Evolutionary conservation across 176 grass and related monocot species (phyloP), one percentile per base, ranked within the genome.

Genomic region (Carex pumila): DNA sequence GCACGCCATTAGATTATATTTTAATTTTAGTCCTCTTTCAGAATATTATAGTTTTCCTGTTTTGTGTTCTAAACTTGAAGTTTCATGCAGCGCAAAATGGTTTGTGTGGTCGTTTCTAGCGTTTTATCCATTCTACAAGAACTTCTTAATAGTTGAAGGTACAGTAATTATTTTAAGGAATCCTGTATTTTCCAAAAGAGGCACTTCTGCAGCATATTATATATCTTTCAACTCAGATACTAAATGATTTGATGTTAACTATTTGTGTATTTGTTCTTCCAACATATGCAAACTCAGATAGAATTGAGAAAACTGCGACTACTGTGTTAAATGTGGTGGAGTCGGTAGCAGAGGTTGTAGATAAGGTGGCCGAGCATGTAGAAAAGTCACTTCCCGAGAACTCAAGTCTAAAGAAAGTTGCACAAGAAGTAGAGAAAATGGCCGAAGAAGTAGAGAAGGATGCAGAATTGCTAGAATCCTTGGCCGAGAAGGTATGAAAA

Each of bases 371-470:
- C 58, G 53, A 84, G n/a, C 61, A 91, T 34, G 15, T 94, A 2
- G 71, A 86, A 1, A 61, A 71, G 2, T 56, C 75, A 21, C 89
- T 94, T 86, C 92, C 94, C 8, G 18, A 89, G 50, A 74, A 86
- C 87, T 84, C 81, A 34, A 88, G 32, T 18, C 61, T 97, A 30
- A 79, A 87, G 78, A 79, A 91, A 84, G 19, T 31, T 41, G 89
- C 9, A 0, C 82, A 88, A 70, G 66, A 65, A 85, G 72, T 97
- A 66, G 89, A 90, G 63, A 13, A 79, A 62, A 57, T 97, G 84
- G 89, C 87, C 36, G 92, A 90, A 66, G 72, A 84, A 70, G 72
- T 97, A 10, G 87, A 94, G 87, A 77, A 84, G 63, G 90, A 92
- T 82, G 87, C 87, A 63, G 78, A 90, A 78, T 75, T 83, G 68